These are phyloP conservation scores for Capsella rubella DNA, from an alignment of 441 rosid species.

Conservation along the genomic window DNA sequence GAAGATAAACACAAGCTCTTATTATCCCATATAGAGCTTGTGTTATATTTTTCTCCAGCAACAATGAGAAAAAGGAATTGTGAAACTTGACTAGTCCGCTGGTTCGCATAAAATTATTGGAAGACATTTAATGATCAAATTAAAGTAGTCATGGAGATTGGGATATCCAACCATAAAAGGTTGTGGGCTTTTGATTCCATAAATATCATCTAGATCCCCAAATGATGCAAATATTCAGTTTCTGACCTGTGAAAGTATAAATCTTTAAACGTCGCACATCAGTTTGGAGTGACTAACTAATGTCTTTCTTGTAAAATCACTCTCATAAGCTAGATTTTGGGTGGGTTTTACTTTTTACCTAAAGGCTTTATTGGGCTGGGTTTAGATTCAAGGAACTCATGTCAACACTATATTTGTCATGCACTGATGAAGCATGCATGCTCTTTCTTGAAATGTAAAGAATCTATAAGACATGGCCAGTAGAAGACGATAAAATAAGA, in stretches of 20 bases:
- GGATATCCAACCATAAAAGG: neutral
- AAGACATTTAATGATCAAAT: neutral
- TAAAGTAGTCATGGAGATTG: neutral
- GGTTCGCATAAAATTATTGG: neutral
- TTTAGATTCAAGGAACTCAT: neutral
- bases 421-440: too few species aligned
- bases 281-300: neutral
- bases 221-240: neutral
- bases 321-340: neutral
- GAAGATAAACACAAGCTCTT: slow-evolving; percentile 1
- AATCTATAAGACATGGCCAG: too few species aligned
- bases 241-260: neutral
- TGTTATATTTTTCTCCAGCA: neutral
- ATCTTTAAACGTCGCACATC: neutral
- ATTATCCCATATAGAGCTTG: neutral
- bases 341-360: neutral
- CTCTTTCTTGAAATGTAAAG: too few species aligned
- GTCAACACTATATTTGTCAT: too few species aligned
- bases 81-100: neutral
- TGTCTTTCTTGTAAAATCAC: neutral
- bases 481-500: too few species aligned
- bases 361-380: neutral
- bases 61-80: neutral
- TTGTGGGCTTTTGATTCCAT: neutral
- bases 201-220: neutral